Evolutionary conservation across 1,139 yeast genomes (phyloP), one percentile per base, ranked within the genome.

Genomic region (Pneumocystis canis): DNA sequence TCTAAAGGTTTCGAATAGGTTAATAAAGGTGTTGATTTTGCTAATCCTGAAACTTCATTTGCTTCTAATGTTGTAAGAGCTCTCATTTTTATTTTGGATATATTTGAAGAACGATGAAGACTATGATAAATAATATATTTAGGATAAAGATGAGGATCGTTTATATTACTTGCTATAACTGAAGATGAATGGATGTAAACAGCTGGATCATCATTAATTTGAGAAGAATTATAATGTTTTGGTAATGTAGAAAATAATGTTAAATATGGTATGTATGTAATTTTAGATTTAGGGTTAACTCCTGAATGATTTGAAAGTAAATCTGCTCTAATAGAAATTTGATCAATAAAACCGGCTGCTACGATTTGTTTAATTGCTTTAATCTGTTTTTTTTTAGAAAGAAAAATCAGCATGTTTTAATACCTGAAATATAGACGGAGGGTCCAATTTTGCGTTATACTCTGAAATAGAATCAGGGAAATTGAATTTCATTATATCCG

Each of bases 261-360:
- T 28, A 59, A 60, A 59, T 63, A 63, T 5, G 63, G 63, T 16
- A 54, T 60, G 28, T 60, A 40, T 32, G 58, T 39, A 30, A 62
- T 53, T 53, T 60, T 60, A n/a, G 61, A 64, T 18, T 60, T 61
- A 47, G 53, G 33, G n/a, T 57, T 25, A 30, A 31, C 35, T n/a
- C 57, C 28, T 9, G 59, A 61, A 18, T 58, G 58, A 35, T 53
- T 60, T n/a, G 87, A 83, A 11, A 84, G 75, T 39, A 84, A 69
- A 70, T 89, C 97, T 0, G 88, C 92, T 66, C 97, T 78, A 16
- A 88, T 81, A 0, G 96, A 95, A 25, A 92, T 81, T 71, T 88
- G 96, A 72, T 94, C 98, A 60, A 92, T 79, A 70, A 88, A 94
- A 0, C 98, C 98, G 0, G 97, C 85, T 2, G 96, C 82, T 9